Evolutionary conservation across 1,284 basidiomycete species (phyloP).

Genomic region (Flammula alnicola): DNA sequence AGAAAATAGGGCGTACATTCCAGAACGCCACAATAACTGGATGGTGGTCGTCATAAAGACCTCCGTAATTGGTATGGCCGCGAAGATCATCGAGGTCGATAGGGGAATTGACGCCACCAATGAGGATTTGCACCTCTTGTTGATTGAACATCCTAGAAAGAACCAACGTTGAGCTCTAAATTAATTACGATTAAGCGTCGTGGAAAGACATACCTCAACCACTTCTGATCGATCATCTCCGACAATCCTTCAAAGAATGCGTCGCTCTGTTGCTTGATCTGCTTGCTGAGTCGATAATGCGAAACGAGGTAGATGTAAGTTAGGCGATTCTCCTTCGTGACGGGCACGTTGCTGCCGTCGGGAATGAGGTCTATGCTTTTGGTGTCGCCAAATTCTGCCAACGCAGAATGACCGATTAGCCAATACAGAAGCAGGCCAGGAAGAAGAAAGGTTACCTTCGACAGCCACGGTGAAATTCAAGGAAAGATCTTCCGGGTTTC

Average conservation of each 20-base stretch:
- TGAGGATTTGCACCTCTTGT: constrained; percentile 84
- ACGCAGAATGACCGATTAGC: not conserved
- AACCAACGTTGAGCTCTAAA: not conserved
- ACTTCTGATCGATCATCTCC: constrained; percentile 88
- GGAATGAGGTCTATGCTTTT: constrained; percentile 83
- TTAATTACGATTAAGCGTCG: not conserved
- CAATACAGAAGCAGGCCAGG: not conserved
- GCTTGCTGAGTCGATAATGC: constrained; percentile 87
- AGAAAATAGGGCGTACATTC: constrained; percentile 49
- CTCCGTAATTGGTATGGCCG: constrained; percentile 78
- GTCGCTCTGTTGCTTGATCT: constrained; percentile 87
- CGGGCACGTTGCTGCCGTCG: constrained; percentile 83
- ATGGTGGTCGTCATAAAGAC: constrained; percentile 72
- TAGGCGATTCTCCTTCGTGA: constrained; percentile 89
- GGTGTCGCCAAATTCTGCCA: constrained; percentile 83
- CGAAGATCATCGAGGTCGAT: constrained; percentile 86
- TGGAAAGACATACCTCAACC: constrained; percentile 67
- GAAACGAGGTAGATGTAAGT: constrained; percentile 92
- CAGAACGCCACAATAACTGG: constrained; percentile 78
- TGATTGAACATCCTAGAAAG: constrained; percentile 88
- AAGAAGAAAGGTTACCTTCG: constrained; percentile 64
- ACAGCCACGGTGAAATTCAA: constrained; percentile 90
- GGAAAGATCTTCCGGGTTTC: constrained; percentile 89
- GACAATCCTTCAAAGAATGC: constrained; percentile 87
- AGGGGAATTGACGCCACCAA: constrained; percentile 83